Conservation (phyloP, 2,329 filamentous ascomycete species). For the Penicillium crustosum region DNA sequence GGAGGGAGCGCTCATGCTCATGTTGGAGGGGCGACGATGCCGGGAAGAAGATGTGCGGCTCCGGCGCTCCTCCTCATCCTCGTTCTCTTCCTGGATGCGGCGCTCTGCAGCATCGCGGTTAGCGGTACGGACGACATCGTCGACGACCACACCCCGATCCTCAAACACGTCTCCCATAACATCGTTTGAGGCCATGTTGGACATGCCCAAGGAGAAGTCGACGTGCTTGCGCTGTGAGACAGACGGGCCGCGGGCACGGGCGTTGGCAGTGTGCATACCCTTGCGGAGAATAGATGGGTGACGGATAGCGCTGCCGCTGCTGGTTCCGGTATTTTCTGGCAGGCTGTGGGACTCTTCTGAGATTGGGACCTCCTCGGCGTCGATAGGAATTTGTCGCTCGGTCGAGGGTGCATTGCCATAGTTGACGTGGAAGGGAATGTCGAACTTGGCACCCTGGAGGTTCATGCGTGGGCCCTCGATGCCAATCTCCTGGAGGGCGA, state of each 20-base stretch:
- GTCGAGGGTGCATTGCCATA: constrained; percentile 50
- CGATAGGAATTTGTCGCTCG: constrained; percentile 44
- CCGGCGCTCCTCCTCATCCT: constrained; percentile 34
- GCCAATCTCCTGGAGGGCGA: constrained; percentile 76
- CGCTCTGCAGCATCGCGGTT: constrained; percentile 45
- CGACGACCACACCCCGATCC: constrained; percentile 49
- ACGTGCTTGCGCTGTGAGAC: constrained; percentile 62
- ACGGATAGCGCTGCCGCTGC: constrained; percentile 27
- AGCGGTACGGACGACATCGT: constrained; percentile 39
- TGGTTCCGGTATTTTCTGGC: constrained; percentile 34
- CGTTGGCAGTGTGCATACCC: constrained; percentile 42
- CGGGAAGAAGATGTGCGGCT: constrained; percentile 29
- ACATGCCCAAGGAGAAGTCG: constrained; percentile 70
- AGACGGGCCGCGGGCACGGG: constrained; percentile 58
- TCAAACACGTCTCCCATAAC: constrained; percentile 66
- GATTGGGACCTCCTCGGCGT: constrained; percentile 34
- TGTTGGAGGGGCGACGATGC: constrained; percentile 27
- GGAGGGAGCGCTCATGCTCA: constrained; percentile 26
- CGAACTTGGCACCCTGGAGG: constrained; percentile 65
- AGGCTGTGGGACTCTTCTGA: constrained; percentile 20
- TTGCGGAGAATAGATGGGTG: constrained; percentile 58
- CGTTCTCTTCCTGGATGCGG: constrained; percentile 38
- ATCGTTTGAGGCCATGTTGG: constrained; percentile 57
- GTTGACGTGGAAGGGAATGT: constrained; percentile 65
- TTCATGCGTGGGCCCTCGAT: constrained; percentile 81